Base-by-base conservation (phyloP, 2,329 filamentous ascomycete genomes). In the Clarireedia monteithiana region DNA sequence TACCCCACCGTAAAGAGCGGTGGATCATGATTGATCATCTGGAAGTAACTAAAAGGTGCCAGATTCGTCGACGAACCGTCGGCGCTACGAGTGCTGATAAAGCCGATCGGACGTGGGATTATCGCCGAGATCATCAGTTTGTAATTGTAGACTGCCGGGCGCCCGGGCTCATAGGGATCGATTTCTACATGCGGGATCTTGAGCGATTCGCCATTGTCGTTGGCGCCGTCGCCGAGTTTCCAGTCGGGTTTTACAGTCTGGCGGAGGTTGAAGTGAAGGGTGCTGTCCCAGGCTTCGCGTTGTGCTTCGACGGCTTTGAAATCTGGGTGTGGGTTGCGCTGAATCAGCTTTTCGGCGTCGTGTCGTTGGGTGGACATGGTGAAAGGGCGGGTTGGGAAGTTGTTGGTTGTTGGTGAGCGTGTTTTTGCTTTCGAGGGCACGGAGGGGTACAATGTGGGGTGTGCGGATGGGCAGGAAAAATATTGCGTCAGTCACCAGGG, bases 51-150 rank as follows among this genome's bases (percentile, higher is more conserved):
- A 71, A 94, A 96, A 0, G 91, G 91, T 0, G 91, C 89, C 2
- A 96, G 78, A 72, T 96, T 97, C 15, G 81, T 82, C 27, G 73
- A 76, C 36, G 66, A 71, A 23, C 88, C 89, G 65, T 91, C 86
- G 3, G 71, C 64, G 23, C 75, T 75, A 53, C 72, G 68, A 9
- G 82, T 82, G 58, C 77, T 81, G 34, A 85, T 67, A 69, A 85
- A 81, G 52, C 80, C 82, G 67, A 96, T 86, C 12, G 92, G 92
- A 12, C 92, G 82, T 1, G 92, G 92, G 15, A 91, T 80, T 62
- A 96, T 82, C 60, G 83, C 84, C 17, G 84, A 88, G 71, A 96
- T 95, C 59, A 96, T 77, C 14, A 96, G 81, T 73, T 95, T 96
- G 80, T 97, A 96, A 78, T 96, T 96, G 73, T 81, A 83, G 1